Percentiles rank a stretch among this genome's conserved stretches.
Conservation (phyloP, 2,329 filamentous ascomycete species). For the Sclerotinia nivalis region DNA sequence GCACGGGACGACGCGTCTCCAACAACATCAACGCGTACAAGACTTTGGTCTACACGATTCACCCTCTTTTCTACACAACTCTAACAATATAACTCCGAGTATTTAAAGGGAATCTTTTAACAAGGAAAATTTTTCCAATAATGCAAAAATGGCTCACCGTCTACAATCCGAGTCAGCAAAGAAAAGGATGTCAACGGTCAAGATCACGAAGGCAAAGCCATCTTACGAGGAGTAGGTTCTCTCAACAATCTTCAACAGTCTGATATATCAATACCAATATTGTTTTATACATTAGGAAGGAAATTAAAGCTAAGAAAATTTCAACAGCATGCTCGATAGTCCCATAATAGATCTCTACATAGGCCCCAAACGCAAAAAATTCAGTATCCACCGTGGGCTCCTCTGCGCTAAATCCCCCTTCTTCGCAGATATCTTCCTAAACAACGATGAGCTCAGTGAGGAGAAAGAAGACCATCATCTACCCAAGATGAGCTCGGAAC, state of each 20-base stretch:
- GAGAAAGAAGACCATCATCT: conserved; percentile 8
- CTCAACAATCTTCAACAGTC: background rate
- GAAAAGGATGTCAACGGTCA: background rate
- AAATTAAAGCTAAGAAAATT: background rate
- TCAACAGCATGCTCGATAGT: background rate
- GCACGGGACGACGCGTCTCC: background rate
- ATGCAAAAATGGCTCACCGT: background rate
- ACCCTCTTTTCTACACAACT: background rate
- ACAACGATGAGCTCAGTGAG: conserved; percentile 17
- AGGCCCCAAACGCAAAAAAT: conserved; percentile 24
- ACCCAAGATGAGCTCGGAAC: background rate
- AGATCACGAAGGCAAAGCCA: background rate
- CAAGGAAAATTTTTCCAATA: no score
- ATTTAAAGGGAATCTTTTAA: background rate
- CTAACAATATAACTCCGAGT: background rate
- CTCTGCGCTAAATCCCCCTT: conserved; percentile 22
- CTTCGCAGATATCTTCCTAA: conserved; percentile 15
- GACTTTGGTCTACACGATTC: background rate
- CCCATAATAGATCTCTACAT: conserved; percentile 25
- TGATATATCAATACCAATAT: background rate
- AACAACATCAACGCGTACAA: background rate
- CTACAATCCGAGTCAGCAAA: background rate
- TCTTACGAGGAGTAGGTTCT: conserved; percentile 5
- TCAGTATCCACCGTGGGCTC: conserved; percentile 18
- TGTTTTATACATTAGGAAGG: background rate